Percentiles rank a stretch among this genome's conserved stretches.
These are phyloP conservation scores for Citrus cavaleriei DNA, from an alignment of 345 rosid species.

Conservation along the genomic window DNA sequence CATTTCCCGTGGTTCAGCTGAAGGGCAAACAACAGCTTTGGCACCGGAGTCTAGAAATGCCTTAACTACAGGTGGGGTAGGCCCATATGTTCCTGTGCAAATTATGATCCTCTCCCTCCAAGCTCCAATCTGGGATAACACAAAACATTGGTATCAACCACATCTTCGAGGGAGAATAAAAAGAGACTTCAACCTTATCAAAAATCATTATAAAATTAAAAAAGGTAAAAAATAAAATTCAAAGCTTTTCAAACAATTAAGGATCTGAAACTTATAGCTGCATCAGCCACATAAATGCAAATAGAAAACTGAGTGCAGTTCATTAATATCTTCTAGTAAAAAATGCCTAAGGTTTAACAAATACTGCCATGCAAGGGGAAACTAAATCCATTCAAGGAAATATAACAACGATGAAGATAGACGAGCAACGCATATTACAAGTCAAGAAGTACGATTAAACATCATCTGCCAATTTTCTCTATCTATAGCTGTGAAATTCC, in stretches of 20 bases:
- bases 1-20: conserved; percentile 63
- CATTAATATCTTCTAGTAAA: neutral
- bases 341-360: neutral
- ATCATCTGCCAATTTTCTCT: neutral
- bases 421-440: neutral
- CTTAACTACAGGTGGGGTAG: conserved; percentile 51
- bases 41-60: conserved; percentile 87
- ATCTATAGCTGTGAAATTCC: neutral
- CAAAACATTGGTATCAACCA: conserved; percentile 7
- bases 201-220: neutral
- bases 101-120: conserved; percentile 96
- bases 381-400: neutral
- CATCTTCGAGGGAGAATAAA: neutral
- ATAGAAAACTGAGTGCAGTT: neutral
- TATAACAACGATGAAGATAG: neutral
- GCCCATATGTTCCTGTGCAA: conserved; percentile 84
- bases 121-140: conserved; percentile 67
- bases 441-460: neutral
- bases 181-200: neutral
- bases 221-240: neutral
- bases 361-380: neutral
- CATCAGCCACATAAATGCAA: neutral
- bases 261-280: neutral
- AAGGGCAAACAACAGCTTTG: conserved; percentile 75
- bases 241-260: neutral